A percentile compares a stretch with the other conserved stretches of the same genome.
phyloP scores from a whole-genome alignment of 257 asterid genomes.

The Schizonepeta tenuifolia region DNA sequence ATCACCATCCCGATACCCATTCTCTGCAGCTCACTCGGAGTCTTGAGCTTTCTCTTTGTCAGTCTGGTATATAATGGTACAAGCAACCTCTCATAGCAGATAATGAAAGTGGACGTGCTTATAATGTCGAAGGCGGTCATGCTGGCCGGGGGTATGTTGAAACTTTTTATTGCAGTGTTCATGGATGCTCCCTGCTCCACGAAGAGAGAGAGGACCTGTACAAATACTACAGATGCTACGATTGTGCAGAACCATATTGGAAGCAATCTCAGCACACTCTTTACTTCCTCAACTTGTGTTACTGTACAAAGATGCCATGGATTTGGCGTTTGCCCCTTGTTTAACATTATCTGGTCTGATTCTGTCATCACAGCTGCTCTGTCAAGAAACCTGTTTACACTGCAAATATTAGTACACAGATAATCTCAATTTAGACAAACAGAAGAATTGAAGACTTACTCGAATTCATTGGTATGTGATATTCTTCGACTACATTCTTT shows the following conservation, averaged over 20 bases:
- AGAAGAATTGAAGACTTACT: conserved; percentile 43
- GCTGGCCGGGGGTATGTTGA: conserved; percentile 80
- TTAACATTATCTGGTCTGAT: conserved; percentile 48
- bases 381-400: conserved; percentile 66
- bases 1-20: conserved; percentile 81
- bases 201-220: conserved; percentile 79
- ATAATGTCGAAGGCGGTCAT: conserved; percentile 79
- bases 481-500: conserved; percentile 51
- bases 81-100: conserved; percentile 68
- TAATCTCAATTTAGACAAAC: neutral
- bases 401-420: conserved; percentile 4
- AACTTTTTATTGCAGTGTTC: conserved; percentile 54
- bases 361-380: conserved; percentile 66
- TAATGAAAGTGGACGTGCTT: conserved; percentile 76
- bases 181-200: conserved; percentile 87
- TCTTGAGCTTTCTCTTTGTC: conserved; percentile 54
- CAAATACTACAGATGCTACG: conserved; percentile 67
- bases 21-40: conserved; percentile 65
- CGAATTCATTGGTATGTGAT: conserved; percentile 62
- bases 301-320: conserved; percentile 77
- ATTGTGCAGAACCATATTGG: conserved; percentile 92
- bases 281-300: conserved; percentile 87
- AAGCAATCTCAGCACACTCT: conserved; percentile 67
- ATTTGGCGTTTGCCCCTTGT: conserved; percentile 54
- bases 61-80: conserved; percentile 63